These are phyloP conservation scores for Oryza punctata DNA, from an alignment of 176 grass and related monocot genomes.

Conservation along the genomic window DNA sequence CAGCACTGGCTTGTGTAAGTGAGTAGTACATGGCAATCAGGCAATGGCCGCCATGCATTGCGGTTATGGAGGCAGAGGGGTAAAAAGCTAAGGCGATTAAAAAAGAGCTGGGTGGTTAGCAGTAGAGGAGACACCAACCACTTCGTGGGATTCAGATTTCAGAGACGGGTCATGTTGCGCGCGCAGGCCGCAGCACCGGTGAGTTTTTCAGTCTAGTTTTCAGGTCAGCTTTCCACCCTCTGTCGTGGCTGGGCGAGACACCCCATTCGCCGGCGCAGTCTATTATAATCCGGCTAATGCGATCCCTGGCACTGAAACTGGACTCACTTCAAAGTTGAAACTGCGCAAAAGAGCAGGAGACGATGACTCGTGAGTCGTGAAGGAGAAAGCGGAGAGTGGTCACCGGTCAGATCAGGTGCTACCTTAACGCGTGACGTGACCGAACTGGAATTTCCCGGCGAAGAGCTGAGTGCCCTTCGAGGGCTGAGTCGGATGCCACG, in stretches of 20 bases:
- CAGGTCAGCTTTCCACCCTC: neutral
- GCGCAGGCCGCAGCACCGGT: slow-evolving; percentile 10
- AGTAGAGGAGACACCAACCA: slow-evolving; percentile 29
- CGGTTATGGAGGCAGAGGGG: neutral
- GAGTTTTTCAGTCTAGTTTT: slow-evolving; percentile 27
- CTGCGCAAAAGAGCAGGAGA: neutral
- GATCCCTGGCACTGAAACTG: slow-evolving; percentile 9
- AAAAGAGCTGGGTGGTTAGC: slow-evolving; percentile 30
- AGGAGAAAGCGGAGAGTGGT: slow-evolving; percentile 17
- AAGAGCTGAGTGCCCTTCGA: neutral
- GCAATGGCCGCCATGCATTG: slow-evolving; percentile 5
- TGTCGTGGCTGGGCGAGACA: slow-evolving; percentile 41
- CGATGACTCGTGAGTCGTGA: slow-evolving; percentile 46
- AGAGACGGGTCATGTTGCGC: slow-evolving; percentile 28
- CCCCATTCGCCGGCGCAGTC: slow-evolving; percentile 5
- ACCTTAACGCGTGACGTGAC: slow-evolving; percentile 15
- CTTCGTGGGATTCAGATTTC: slow-evolving; percentile 27
- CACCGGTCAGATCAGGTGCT: slow-evolving; percentile 12
- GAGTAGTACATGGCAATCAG: neutral
- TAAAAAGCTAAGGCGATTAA: slow-evolving; percentile 13
- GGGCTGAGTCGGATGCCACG: slow-evolving; percentile 38
- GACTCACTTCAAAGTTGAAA: neutral
- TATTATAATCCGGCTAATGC: slow-evolving; percentile 23
- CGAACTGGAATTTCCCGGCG: slow-evolving; percentile 14
- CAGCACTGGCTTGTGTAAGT: neutral